These are phyloP conservation scores for Colletotrichum tropicale DNA, from an alignment of 2,329 filamentous ascomycete genomes.

Conservation along the genomic window DNA sequence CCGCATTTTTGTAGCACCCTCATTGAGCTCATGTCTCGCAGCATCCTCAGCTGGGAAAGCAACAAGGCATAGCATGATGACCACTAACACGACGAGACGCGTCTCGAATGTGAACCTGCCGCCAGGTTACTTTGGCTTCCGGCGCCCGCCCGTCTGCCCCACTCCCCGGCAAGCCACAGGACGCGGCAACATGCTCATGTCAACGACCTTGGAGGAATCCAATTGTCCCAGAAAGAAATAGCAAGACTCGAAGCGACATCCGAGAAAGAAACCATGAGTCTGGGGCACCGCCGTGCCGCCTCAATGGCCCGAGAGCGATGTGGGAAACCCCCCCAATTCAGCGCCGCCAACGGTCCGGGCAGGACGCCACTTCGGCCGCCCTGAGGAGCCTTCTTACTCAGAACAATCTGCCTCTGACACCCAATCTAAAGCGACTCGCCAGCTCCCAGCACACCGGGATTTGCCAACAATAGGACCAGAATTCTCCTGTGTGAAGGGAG, in stretches of 20 bases:
- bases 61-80: conserved; percentile 13
- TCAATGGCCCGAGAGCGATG: neutral
- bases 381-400: neutral
- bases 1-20: neutral
- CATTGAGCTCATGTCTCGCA: neutral
- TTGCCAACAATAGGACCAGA: neutral
- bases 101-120: conserved; percentile 13
- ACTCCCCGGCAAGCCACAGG: neutral
- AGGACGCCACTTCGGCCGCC: neutral
- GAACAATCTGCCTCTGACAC: conserved; percentile 1
- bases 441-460: neutral
- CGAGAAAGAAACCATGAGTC: neutral
- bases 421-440: neutral
- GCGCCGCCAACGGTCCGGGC: neutral
- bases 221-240: conserved; percentile 5
- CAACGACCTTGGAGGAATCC: neutral
- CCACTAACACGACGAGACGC: conserved; percentile 13
- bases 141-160: conserved; percentile 9
- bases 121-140: neutral
- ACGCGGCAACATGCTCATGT: neutral
- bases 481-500: neutral
- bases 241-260: neutral
- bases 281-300: neutral
- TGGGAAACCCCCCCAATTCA: neutral
- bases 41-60: neutral